phyloP scores from a whole-genome alignment of 495 filamentous ascomycete species.

The Xylaria bambusicola region DNA sequence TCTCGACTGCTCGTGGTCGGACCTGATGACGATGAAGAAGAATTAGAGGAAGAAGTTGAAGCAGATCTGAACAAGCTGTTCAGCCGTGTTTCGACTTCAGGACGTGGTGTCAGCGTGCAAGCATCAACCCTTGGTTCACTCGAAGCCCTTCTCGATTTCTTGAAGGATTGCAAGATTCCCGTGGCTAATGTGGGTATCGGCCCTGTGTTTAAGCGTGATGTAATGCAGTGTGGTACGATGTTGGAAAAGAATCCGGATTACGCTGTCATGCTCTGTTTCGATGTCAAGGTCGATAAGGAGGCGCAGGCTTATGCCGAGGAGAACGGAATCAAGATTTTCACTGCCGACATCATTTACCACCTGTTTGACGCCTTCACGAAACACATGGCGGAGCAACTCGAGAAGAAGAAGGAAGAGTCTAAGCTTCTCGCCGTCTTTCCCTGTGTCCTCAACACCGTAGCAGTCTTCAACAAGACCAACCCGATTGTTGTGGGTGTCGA shows the following conservation, averaged over 20 bases:
- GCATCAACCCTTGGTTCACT: conserved; percentile 97
- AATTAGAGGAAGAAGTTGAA: conserved; percentile 95
- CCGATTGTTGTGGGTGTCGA: conserved; percentile 97
- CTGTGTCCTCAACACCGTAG: conserved; percentile 83
- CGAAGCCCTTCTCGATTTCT: conserved; percentile 94
- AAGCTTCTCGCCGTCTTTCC: conserved; percentile 97
- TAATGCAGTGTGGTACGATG: conserved; percentile 96
- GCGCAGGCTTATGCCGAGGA: conserved; percentile 89
- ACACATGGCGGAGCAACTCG: conserved; percentile 82
- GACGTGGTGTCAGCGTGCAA: conserved; percentile 93
- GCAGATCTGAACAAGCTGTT: conserved; percentile 90
- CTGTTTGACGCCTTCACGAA: conserved; percentile 95
- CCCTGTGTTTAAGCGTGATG: conserved; percentile 96
- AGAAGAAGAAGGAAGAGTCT: conserved; percentile 92
- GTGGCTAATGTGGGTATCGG: conserved; percentile 97
- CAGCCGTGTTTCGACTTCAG: conserved; percentile 83
- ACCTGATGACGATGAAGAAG: conserved; percentile 92
- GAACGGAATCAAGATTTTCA: conserved; percentile 96
- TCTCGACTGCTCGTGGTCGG: conserved; percentile 93
- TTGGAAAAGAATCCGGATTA: conserved; percentile 93
- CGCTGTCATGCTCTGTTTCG: conserved; percentile 99
- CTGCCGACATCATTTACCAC: conserved; percentile 98
- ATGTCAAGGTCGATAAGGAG: conserved; percentile 99
- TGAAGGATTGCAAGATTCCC: conserved; percentile 91
- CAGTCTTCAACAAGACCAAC: conserved; percentile 97